phyloP scores from a whole-genome alignment of 805 yeast species.

The Teunomyces lycoperdinae region DNA sequence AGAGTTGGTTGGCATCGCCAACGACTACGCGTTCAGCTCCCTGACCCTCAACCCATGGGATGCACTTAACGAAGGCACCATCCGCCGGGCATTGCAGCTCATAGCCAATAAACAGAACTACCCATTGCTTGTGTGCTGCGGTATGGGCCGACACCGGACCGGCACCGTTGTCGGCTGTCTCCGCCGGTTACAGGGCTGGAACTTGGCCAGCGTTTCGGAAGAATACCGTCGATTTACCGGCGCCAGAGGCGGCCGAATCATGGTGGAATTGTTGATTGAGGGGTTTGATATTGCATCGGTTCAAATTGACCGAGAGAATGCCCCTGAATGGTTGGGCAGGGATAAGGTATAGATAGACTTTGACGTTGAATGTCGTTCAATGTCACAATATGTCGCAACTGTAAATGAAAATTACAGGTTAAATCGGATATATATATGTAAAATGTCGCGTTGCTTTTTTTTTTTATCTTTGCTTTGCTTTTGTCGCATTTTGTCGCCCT shows the following conservation, averaged over 20 bases:
- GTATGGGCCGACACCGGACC: slow-evolving; percentile 97
- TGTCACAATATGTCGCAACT: neutral
- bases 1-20: slow-evolving; percentile 78
- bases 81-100: slow-evolving; percentile 72
- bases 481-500: too few species aligned
- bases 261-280: slow-evolving; percentile 88
- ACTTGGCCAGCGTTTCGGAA: slow-evolving; percentile 83
- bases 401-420: neutral
- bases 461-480: too few species aligned
- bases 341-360: neutral
- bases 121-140: slow-evolving; percentile 90
- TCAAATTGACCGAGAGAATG: slow-evolving; percentile 28
- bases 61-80: slow-evolving; percentile 79
- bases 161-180: slow-evolving; percentile 96
- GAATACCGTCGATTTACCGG: slow-evolving; percentile 95
- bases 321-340: slow-evolving; percentile 26
- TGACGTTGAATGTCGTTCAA: neutral
- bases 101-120: slow-evolving; percentile 71
- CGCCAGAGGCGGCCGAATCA: slow-evolving; percentile 83
- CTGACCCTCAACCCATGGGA: slow-evolving; percentile 81
- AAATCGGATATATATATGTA: too few species aligned
- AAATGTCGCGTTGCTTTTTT: too few species aligned
- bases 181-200: slow-evolving; percentile 95
- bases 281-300: slow-evolving; percentile 39
- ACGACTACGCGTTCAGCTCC: slow-evolving; percentile 55